Conservation (phyloP, 2,329 filamentous ascomycete species). For the Paraconiothyrium brasiliense region DNA sequence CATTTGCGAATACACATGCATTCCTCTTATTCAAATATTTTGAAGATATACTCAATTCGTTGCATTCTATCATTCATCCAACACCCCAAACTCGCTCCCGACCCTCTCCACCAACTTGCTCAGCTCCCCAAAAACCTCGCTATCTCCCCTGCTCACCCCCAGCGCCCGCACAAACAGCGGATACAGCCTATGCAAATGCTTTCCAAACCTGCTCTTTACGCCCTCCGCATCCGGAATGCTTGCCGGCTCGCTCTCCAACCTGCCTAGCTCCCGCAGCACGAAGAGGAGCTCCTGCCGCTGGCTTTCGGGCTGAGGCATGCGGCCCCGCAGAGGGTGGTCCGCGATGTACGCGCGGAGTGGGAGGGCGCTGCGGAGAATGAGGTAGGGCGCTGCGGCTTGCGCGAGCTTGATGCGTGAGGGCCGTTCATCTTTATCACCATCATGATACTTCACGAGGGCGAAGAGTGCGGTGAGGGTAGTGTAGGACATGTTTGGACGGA, state of each 20-base stretch:
- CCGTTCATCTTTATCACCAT: slow-evolving; percentile 53
- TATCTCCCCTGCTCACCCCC: slow-evolving; percentile 69
- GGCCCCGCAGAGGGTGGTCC: slow-evolving; percentile 86
- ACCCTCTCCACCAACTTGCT: slow-evolving; percentile 52
- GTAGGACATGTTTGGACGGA: slow-evolving; percentile 78
- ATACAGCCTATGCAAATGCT: slow-evolving; percentile 83
- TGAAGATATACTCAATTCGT: too few relatives aligned
- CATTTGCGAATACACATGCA: too few relatives aligned
- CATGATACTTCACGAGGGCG: slow-evolving; percentile 61
- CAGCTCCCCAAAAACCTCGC: slow-evolving; percentile 62
- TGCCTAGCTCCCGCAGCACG: slow-evolving; percentile 72
- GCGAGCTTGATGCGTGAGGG: slow-evolving; percentile 69
- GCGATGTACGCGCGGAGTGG: slow-evolving; percentile 86
- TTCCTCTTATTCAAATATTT: too few relatives aligned
- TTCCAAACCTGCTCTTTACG: slow-evolving; percentile 57
- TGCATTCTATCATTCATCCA: slow-evolving; percentile 16
- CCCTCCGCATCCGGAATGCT: slow-evolving; percentile 67
- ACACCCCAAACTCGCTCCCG: slow-evolving; percentile 47
- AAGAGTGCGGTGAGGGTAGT: slow-evolving; percentile 79
- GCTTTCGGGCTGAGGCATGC: slow-evolving; percentile 85
- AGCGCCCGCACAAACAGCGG: slow-evolving; percentile 75
- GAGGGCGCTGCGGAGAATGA: slow-evolving; percentile 82
- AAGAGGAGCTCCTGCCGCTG: slow-evolving; percentile 82
- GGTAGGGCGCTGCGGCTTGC: slow-evolving; percentile 77
- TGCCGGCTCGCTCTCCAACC: slow-evolving; percentile 73